Base-by-base conservation (phyloP, 2,329 filamentous ascomycete species). In the Phialophora macrospora region DNA sequence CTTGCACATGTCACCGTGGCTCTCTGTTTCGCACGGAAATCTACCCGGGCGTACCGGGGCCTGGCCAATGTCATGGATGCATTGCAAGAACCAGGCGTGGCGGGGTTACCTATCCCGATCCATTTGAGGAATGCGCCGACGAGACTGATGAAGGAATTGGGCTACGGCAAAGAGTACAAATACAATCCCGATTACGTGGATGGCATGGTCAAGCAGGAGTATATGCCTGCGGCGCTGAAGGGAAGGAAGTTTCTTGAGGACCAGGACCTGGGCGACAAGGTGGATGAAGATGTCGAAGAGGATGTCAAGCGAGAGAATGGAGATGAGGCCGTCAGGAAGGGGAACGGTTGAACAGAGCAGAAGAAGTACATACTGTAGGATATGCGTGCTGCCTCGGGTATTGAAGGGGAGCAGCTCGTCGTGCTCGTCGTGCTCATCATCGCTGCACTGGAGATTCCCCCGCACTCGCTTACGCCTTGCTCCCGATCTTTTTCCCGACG, bases 51-150 rank as follows among this genome's bases (percentile, higher is more conserved):
- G 2, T 99, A 99, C 76, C 83, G 94, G 30, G 92, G 87, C 0
- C 78, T 98, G 14, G 90, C 89, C 69, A 95, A 90, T 66, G 93
- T 92, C 0, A 90, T 90, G 76, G 85, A 88, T 0, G 91, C 92
- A 0, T 80, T 98, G 48, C 82, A 87, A 64, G 93, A 97, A 75
- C 93, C 93, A 0, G 94, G 93, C 0, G 83, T 96, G 2, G 93
- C 93, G 0, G 86, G 86, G 0, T 75, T 97, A 58, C 91, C 93
- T 0, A 88, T 99, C 24, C 95, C 95, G 1, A 78, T 95, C 46
- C 95, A 98, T 76, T 78, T 99, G 65, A 83, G 95, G 65, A 98
- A 98, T 77, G 95, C 95, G 8, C 94, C 95, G 0, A 98, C 95
- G 1, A 85, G 89, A 70, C 76, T 98, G 70, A 96, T 99, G 94